Evolutionary conservation across 371 early-diverging fungal genomes (phyloP).

Genomic region (Circinella umbellata): DNA sequence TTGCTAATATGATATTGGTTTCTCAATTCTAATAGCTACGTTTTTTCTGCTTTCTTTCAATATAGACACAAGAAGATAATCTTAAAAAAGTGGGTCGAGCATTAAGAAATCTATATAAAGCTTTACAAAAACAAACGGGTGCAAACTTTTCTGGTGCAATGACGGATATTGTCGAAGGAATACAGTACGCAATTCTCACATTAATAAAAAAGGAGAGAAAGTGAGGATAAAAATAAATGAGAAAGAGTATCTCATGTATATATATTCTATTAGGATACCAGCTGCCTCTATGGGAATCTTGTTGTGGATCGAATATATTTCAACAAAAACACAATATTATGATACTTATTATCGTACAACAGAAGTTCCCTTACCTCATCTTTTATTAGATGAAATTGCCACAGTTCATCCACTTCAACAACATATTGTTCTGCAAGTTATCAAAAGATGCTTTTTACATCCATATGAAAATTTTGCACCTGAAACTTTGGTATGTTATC

Average conservation of each 20-base stretch:
- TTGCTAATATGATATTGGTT: neutral
- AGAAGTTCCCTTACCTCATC: constrained; percentile 61
- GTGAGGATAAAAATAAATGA: constrained; percentile 17
- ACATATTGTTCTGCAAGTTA: constrained; percentile 61
- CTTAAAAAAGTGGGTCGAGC: constrained; percentile 16
- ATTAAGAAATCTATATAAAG: constrained; percentile 25
- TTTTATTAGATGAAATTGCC: constrained; percentile 74
- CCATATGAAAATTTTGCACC: constrained; percentile 52
- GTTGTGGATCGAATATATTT: constrained; percentile 67
- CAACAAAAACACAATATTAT: constrained; percentile 64
- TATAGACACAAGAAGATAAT: constrained; percentile 26
- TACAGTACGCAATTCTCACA: neutral
- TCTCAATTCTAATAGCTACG: neutral
- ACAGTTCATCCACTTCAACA: constrained; percentile 68
- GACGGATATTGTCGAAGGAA: neutral
- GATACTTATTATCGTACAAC: constrained; percentile 69
- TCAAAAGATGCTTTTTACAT: constrained; percentile 45
- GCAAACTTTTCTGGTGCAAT: constrained; percentile 8
- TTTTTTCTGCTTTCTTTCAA: no score
- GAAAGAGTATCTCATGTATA: neutral
- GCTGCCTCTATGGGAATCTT: constrained; percentile 62
- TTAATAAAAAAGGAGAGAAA: neutral
- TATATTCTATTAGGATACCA: constrained; percentile 39
- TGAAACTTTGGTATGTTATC: constrained; percentile 53
- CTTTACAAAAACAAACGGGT: constrained; percentile 14